Evolutionary conservation across 768 basidiomycete genomes (phyloP), one percentile per base, ranked within the genome.

Genomic region (Tylopilus subfusipes): DNA sequence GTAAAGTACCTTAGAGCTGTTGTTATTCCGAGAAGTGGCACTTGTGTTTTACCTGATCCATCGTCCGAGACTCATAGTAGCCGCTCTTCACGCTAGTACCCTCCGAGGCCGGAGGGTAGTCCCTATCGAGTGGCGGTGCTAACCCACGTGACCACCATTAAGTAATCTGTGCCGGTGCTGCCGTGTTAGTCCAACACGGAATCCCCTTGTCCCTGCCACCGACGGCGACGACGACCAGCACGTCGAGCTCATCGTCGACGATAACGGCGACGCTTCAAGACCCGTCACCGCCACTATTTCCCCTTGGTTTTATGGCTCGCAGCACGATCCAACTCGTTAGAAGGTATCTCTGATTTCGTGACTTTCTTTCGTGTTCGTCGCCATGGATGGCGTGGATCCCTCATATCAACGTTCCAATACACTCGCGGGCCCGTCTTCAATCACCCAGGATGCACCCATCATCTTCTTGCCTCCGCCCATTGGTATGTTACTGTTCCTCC

Each of bases 401-500:
- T 34, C 55, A 19, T 62, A 63, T 46, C 58, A 74, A 56, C 67
- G 74, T 69, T 50, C 68, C 53, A 83, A 85, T 65, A 82, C 85
- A 55, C 72, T 84, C 61, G 84, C 85, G 50, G 86, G 85, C 36
- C 85, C 86, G 29, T 86, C 85, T 29, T 71, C 69, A 44, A 42
- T 65, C 46, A 29, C 61, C 10, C 70, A 65, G 55, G 64, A 61
- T 50, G 48, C 16, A 1, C 46, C 64, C 4, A 3, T 38, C 10
- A 44, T 72, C 40, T 70, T 68, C 56, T 55, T 75, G 9, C 73
- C 71, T 29, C 63, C 67, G 13, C 61, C 69, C 5, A 60, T 59
- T 59, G 65, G 75, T 75, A 67, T 52, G 66, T 61, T 49, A 4
- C n/a, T 14, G 45, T 56, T 38, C 57, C 46, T 57, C 19, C 13